Conservation (phyloP, 2,329 filamentous ascomycete genomes). For the Xylaria sp. region DNA sequence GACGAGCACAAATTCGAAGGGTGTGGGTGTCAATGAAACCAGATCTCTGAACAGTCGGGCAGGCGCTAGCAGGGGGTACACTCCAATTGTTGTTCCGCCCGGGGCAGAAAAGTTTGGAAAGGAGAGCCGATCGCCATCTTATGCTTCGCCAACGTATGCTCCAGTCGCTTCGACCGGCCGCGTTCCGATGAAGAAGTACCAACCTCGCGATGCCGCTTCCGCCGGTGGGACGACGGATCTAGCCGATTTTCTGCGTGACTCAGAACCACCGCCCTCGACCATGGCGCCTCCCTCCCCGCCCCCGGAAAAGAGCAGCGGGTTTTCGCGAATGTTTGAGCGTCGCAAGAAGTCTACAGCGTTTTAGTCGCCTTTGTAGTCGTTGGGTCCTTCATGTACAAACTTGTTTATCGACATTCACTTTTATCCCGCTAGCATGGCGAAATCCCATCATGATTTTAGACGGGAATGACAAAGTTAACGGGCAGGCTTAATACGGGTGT, state of each 20-base stretch:
- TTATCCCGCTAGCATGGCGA: constrained; percentile 2
- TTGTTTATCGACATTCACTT: constrained; percentile 4
- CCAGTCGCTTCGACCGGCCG: constrained; percentile 40
- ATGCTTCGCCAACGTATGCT: constrained; percentile 13
- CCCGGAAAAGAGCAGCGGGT: constrained; percentile 41
- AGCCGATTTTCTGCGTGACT: constrained; percentile 72
- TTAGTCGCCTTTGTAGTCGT: constrained; percentile 23
- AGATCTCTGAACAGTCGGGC: constrained; percentile 46
- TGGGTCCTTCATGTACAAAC: constrained; percentile 28
- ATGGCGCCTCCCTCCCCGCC: constrained; percentile 33
- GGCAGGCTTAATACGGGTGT: constrained; percentile 1
- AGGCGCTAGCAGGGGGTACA: constrained; percentile 46
- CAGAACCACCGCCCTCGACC: constrained; percentile 59
- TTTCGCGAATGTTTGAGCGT: constrained; percentile 53
- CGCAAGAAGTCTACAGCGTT: constrained; percentile 49
- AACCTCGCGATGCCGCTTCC: constrained; percentile 56
- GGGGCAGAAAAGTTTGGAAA: constrained; percentile 47
- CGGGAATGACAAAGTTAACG: constrained; percentile 17
- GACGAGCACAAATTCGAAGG: constrained; percentile 28
- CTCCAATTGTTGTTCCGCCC: constrained; percentile 56
- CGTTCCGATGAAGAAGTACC: constrained; percentile 60
- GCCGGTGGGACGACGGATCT: constrained; percentile 64
- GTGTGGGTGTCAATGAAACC: constrained; percentile 35
- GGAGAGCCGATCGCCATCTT: constrained; percentile 22
- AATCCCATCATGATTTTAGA: constrained; percentile 9